phyloP scores from a whole-genome alignment of 1,139 yeast species.

The Casaregolazyma suthepensis region DNA sequence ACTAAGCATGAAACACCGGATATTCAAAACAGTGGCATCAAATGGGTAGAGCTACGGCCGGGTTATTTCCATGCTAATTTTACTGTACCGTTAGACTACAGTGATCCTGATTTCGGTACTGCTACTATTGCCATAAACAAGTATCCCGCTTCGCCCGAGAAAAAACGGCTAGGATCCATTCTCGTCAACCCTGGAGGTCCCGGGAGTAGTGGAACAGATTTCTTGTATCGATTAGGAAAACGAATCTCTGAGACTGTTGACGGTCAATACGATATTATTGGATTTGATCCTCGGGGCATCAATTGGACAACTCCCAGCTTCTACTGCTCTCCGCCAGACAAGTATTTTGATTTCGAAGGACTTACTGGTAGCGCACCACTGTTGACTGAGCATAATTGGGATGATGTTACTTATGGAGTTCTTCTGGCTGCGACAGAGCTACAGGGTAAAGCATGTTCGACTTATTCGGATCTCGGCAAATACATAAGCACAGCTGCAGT shows the following conservation, averaged over 20 bases:
- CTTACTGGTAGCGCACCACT: neutral
- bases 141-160: conserved; percentile 10
- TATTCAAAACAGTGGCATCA: neutral
- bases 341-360: neutral
- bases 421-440: conserved; percentile 8
- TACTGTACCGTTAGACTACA: conserved; percentile 14
- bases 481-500: conserved; percentile 16
- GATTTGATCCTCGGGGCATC: conserved; percentile 14
- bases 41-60: neutral
- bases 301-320: conserved; percentile 12
- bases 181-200: conserved; percentile 18
- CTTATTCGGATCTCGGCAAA: neutral
- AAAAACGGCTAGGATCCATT: conserved; percentile 11
- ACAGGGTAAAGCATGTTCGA: conserved; percentile 12
- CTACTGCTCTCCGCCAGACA: conserved; percentile 3
- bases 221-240: conserved; percentile 11
- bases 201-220: conserved; percentile 17
- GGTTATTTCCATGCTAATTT: neutral
- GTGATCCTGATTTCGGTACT: conserved; percentile 13
- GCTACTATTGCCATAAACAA: conserved; percentile 13
- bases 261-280: conserved; percentile 17
- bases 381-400: neutral
- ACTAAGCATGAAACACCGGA: neutral
- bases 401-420: conserved; percentile 2
- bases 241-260: conserved; percentile 11